Percentiles rank a stretch among this genome's conserved stretches.
Evolutionary conservation across 495 filamentous ascomycete genomes (phyloP).

Genomic region (Neurospora terricola): DNA sequence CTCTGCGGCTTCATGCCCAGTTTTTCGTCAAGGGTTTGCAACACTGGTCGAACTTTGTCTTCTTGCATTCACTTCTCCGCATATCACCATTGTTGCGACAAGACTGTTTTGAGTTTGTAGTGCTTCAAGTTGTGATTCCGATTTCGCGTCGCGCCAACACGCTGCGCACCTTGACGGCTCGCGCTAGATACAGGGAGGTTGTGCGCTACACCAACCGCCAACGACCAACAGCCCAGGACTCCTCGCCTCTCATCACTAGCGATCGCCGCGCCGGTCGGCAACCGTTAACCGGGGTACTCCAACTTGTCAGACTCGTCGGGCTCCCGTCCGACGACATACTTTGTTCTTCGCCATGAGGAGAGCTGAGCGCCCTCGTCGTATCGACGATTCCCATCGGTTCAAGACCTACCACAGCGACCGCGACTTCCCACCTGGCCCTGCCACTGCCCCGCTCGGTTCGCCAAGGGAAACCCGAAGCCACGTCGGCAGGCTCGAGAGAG

Average conservation of each 20-base stretch:
- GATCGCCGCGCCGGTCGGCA: background rate
- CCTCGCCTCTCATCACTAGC: background rate
- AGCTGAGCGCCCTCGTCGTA: background rate
- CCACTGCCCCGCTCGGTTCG: background rate
- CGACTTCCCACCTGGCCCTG: background rate
- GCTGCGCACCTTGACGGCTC: background rate
- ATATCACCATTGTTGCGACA: background rate
- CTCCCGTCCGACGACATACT: background rate
- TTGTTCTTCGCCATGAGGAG: background rate
- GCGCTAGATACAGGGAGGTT: background rate
- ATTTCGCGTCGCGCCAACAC: background rate
- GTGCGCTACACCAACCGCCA: background rate
- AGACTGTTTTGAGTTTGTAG: background rate
- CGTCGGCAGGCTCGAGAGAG: background rate
- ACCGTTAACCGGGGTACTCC: background rate
- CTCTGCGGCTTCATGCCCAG: background rate
- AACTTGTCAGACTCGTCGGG: background rate
- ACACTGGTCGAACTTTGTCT: background rate
- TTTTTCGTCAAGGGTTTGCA: background rate
- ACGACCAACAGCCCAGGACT: background rate
- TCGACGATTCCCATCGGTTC: background rate
- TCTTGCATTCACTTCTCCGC: background rate
- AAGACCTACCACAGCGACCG: constrained; percentile 2
- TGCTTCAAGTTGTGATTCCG: background rate
- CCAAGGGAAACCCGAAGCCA: background rate